Base-by-base conservation (phyloP, 257 asterid species). In the Nicotiana attenuata region DNA sequence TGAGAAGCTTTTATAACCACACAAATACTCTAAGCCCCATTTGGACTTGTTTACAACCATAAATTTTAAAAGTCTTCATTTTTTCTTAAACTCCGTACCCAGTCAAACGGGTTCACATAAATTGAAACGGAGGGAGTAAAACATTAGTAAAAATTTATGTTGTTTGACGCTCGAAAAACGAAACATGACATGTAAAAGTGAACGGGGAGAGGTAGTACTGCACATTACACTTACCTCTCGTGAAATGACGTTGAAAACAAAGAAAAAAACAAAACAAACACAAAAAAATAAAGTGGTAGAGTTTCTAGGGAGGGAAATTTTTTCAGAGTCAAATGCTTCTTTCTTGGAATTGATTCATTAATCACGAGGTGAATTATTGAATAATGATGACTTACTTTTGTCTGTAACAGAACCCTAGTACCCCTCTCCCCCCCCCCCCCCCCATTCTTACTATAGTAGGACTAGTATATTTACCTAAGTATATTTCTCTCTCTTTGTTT, bases 351-450 rank as follows among this genome's bases (percentile, higher is more conserved):
- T 84, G 84, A 79, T 81, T 88, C 89, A 88, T 84, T 88, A 91
- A 91, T 87, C 86, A 86, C 89, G 88, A 89, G 91, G 91, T 76
- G 85, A 85, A 92, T 95, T 87, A 93, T 93, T 95, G 97, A 86
- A 76, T 86, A 95, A 93, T 93, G 92, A 95, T 95, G 97, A 90
- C 92, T 90, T 87, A 84, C 89, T 83, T 94, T 91, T 88, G 89
- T 89, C 91, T 90, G 87, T 78, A 67, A 78, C 83, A 64, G 26
- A 24, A 65, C 22, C 60, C 41, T 1, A 24, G 24, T 22, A 47
- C 22, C 71, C n/a, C 0, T 3, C 7, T 0, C 13, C n/a, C 22
- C 1, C 50, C 13, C 50, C 55, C 19, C 57, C 2, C 13, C 56
- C 56, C 57, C 3, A 41, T 52, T 52, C 57, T 52, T 52, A 52